These are phyloP conservation scores for Barbatosphaeria neglecta DNA, from an alignment of 495 filamentous ascomycete genomes.

Conservation along the genomic window DNA sequence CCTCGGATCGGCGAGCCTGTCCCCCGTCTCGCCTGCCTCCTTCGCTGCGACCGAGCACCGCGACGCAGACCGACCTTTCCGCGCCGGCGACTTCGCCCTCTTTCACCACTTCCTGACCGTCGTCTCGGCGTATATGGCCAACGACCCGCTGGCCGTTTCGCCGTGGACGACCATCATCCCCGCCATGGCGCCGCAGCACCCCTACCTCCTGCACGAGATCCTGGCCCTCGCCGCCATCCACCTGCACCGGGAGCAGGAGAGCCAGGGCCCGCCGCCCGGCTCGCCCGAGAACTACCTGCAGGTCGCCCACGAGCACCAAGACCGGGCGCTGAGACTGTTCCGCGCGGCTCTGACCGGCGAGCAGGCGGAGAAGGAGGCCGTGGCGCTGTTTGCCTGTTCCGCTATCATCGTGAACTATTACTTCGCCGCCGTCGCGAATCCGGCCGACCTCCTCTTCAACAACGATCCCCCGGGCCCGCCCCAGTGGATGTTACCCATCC, in stretches of 20 bases:
- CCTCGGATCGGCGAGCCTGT: neutral
- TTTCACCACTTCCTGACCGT: conserved; percentile 1
- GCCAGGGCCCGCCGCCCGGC: no score
- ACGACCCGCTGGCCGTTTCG: neutral
- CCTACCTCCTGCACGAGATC: conserved; percentile 13
- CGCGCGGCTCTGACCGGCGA: conserved; percentile 7
- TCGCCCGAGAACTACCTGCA: conserved; percentile 1
- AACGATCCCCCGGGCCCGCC: conserved; percentile 7
- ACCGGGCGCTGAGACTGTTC: conserved; percentile 9
- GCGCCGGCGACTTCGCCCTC: neutral
- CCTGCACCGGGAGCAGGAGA: neutral
- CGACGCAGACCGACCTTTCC: neutral
- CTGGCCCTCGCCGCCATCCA: conserved; percentile 12
- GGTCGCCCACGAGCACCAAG: conserved; percentile 9
- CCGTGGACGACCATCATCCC: neutral
- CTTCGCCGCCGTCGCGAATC: conserved; percentile 9
- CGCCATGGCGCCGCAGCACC: conserved; percentile 9
- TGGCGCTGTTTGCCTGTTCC: conserved; percentile 13
- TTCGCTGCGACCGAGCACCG: no score
- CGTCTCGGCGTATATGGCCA: neutral
- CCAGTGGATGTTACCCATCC: conserved; percentile 12
- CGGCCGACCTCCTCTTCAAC: conserved; percentile 12
- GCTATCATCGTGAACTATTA: conserved; percentile 12
- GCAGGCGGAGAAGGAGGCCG: conserved; percentile 3
- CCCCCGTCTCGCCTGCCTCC: neutral